A percentile compares a stretch with the other conserved stretches of the same genome.
phyloP scores from a whole-genome alignment of 257 asterid genomes.

The Leonotis leonurus region DNA sequence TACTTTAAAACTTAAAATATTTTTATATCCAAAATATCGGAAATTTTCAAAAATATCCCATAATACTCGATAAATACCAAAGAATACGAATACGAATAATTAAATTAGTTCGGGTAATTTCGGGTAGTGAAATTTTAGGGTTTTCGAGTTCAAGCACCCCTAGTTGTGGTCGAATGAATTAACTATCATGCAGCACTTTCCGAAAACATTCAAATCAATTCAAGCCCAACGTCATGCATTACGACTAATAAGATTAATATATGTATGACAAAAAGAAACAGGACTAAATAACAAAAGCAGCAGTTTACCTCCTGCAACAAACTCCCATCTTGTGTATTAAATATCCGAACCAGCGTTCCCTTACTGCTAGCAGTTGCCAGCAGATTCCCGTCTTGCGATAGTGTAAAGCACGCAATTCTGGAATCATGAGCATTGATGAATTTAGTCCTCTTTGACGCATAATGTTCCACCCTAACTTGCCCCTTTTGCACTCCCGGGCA shows the following conservation, averaged over 20 bases:
- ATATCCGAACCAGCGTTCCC: slow-evolving; percentile 74
- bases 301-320: slow-evolving; percentile 72
- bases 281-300: not conserved
- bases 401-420: slow-evolving; percentile 54
- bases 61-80: no score
- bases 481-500: slow-evolving; percentile 87
- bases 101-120: no score
- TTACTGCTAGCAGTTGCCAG: slow-evolving; percentile 86
- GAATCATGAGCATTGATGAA: slow-evolving; percentile 79
- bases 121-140: no score
- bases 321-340: slow-evolving; percentile 73
- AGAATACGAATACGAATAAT: no score
- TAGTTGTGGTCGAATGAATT: not conserved
- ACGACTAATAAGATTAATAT: no score
- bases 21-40: no score
- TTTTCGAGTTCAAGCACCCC: no score
- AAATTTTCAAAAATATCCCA: no score
- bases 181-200: not conserved
- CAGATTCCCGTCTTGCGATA: slow-evolving; percentile 75
- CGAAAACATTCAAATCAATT: not conserved
- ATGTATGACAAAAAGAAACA: not conserved
- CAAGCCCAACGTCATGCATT: not conserved
- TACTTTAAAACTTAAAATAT: no score
- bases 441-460: slow-evolving; percentile 60
- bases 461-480: slow-evolving; percentile 87